Conservation (phyloP, 2,329 filamentous ascomycete species). For the Monilinia fructicola region DNA sequence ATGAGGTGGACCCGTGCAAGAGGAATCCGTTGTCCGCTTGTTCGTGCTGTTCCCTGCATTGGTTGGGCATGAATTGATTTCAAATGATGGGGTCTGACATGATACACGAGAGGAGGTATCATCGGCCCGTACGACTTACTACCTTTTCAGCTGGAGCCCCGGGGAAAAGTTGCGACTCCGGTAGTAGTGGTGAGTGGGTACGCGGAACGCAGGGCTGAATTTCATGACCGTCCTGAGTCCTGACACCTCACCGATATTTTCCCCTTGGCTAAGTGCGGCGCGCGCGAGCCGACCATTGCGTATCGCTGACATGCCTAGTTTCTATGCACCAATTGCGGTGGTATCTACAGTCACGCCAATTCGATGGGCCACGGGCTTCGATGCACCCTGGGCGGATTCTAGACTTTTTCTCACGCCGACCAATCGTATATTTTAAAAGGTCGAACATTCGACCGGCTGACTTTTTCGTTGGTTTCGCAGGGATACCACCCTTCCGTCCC, state of each 20-base stretch:
- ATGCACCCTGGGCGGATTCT: conserved; percentile 5
- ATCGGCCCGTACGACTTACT: not conserved
- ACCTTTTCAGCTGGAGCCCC: not conserved
- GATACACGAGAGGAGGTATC: conserved; percentile 4
- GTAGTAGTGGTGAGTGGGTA: not conserved
- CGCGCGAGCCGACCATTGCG: conserved; percentile 10
- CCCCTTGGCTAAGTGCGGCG: conserved; percentile 10
- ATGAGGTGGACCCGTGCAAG: not conserved
- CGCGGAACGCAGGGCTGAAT: conserved; percentile 5
- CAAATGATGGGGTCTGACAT: not conserved
- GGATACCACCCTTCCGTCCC: conserved; percentile 1
- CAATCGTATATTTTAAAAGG: conserved; percentile 6
- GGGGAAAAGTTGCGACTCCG: not conserved
- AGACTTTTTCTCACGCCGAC: not conserved
- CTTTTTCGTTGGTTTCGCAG: not conserved
- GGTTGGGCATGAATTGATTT: not conserved
- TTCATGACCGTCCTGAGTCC: not conserved
- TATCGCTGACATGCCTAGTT: not conserved
- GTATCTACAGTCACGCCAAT: not conserved
- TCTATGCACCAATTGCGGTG: not conserved
- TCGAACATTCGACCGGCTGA: not conserved
- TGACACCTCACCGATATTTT: conserved; percentile 3
- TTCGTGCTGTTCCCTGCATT: not conserved
- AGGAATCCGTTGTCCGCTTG: not conserved
- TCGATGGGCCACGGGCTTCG: not conserved